Evolutionary conservation across 2,329 filamentous ascomycete species (phyloP), one percentile per base, ranked within the genome.

Genomic region (Davidsoniella australis): DNA sequence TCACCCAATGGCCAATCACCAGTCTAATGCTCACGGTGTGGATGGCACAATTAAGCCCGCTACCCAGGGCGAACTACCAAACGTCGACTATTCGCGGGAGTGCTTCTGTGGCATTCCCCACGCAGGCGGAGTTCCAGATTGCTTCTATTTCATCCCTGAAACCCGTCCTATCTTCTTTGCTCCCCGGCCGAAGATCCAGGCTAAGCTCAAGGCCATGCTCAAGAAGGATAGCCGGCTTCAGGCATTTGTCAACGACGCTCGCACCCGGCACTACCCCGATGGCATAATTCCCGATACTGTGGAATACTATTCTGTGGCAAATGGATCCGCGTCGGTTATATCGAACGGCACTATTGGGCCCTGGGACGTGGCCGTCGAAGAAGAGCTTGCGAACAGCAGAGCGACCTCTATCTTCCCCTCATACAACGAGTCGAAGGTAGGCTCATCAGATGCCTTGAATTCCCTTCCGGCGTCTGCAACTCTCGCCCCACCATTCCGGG

Each of bases 101-200:
- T 52, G 50, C 16, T 45, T 52, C 23, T 52, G 50, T 36, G 47
- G 47, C 37, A 44, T 52, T n/a, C 3, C 16, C 5, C 50, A 52
- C 36, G 12, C 37, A 12, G 50, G 50, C 6, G 50, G 50, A 7
- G 49, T 52, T 14, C 42, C 46, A 3, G 42, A 24, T 26, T 52
- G 50, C 24, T 52, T 37, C 43, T 52, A 52, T 42, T 45, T 48
- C 5, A 38, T 52, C 5, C 50, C 50, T n/a, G 47, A 52, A 42
- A 29, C 40, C n/a, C 46, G 50, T 8, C 50, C 38, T 5, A n/a
- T n/a, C 4, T 17, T 20, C 26, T 52, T 52, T 26, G 12, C 46
- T 8, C 9, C 17, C n/a, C 46, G 47, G 17, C 41, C 41, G 5
- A 48, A 39, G 3, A 36, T 52, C 17, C n/a, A 37, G n/a, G 17